Percentiles rank a stretch among this genome's conserved stretches.
phyloP scores from a whole-genome alignment of 768 basidiomycete genomes.

The Daedalea quercina region DNA sequence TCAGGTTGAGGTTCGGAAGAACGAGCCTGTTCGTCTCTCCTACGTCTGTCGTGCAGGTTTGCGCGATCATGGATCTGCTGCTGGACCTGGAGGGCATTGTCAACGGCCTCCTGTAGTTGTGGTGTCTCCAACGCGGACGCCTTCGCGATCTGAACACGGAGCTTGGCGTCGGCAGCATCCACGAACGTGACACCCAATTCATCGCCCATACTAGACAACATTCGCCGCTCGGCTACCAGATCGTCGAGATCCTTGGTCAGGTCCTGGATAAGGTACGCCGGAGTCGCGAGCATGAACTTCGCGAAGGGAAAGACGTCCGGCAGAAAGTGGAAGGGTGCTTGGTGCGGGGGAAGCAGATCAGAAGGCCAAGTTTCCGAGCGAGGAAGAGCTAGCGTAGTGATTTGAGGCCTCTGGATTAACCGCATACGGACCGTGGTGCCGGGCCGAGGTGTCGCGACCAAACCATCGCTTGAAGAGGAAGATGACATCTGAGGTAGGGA shows the following conservation, averaged over 20 bases:
- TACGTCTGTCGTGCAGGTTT: constrained; percentile 20
- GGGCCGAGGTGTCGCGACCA: constrained; percentile 36
- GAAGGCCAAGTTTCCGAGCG: constrained; percentile 92
- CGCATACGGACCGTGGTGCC: constrained; percentile 75
- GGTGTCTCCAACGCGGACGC: constrained; percentile 70
- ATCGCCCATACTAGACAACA: constrained; percentile 63
- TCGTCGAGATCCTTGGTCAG: constrained; percentile 69
- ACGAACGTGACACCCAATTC: constrained; percentile 75
- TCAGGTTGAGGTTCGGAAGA: constrained; percentile 6
- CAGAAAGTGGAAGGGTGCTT: constrained; percentile 93
- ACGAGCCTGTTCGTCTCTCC: constrained; percentile 15
- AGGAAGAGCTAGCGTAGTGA: constrained; percentile 91
- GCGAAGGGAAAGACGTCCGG: constrained; percentile 85
- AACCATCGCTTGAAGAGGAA: constrained; percentile 35
- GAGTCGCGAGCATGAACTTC: constrained; percentile 96
- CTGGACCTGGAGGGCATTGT: constrained; percentile 52
- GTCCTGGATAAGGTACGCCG: constrained; percentile 71
- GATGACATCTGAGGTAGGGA: constrained; percentile 34
- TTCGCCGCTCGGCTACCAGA: constrained; percentile 61
- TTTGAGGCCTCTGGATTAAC: constrained; percentile 87
- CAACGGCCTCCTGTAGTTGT: constrained; percentile 54
- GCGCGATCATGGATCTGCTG: constrained; percentile 40
- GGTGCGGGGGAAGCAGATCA: constrained; percentile 83
- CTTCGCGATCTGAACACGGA: constrained; percentile 76
- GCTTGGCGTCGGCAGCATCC: constrained; percentile 67